Evolutionary conservation across 352 stramenopile genomes (phyloP), one percentile per base, ranked within the genome.

Genomic region (Pythium volutum): DNA sequence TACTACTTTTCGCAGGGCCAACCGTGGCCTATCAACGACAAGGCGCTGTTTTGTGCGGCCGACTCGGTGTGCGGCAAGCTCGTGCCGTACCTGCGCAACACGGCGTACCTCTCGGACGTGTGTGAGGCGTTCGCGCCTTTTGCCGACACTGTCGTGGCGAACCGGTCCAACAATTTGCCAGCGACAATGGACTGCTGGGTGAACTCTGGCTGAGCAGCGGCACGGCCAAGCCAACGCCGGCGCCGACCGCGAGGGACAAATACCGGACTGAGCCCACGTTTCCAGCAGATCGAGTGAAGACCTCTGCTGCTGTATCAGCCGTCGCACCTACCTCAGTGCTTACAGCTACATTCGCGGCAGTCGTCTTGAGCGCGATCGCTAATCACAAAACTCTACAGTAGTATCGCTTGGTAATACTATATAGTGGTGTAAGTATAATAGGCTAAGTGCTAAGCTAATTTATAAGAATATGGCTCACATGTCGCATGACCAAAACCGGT

Each of bases 11-110:
- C 29, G 20, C 20, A 64, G 15, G 62, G 62, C 31, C 46, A 59
- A 25, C 38, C 48, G n/a, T 68, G 62, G 62, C 62, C 62, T 22
- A 55, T 68, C 47, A 48, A 56, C 25, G 48, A 63, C 47, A 59
- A 60, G 31, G 2, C 22, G 11, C 11, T 59, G 6, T 63, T 55
- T 29, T 68, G 62, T n/a, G 20, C 12, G 1, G n/a, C 25, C 2
- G 23, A 53, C 43, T 49, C 55, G 10, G 23, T 50, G 16, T 69
- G 62, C 36, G 62, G 62, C 1, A 55, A 51, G 23, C 54, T 69
- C 43, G 55, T 69, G 27, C 62, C 62, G 11, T 69, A 61, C 39
- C 33, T 64, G 12, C 55, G 41, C 39, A 69, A 51, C 50, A 54
- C 55, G 6, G 23, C 33, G 14, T 59, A 56, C 31, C 22, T 59